Base-by-base conservation (phyloP, 2,329 filamentous ascomycete species). In the Domatiomyces globalis region DNA sequence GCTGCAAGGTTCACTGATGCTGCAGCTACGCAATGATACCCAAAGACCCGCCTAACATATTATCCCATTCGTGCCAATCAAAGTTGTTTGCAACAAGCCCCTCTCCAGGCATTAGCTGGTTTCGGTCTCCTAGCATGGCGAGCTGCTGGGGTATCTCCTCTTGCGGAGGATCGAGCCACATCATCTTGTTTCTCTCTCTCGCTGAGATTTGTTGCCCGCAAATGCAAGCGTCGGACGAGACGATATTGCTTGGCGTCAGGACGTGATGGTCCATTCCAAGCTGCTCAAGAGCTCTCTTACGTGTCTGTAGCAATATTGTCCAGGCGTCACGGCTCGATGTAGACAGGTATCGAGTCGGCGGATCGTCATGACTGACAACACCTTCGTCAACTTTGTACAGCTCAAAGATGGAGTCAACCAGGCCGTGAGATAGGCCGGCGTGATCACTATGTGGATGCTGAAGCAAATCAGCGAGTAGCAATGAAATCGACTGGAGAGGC, bases 381-480 rank as follows among this genome's bases (percentile, higher is more conserved):
- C 56, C 56, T 20, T 58, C 49, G 29, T 57, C 56, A 5, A 58
- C 54, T 12, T 56, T 53, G 39, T 58, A 58, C 4, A 58, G 51
- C 19, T 58, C 56, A 20, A 58, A 57, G 45, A 61, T 53, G 2
- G 51, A 46, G 39, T 60, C 57, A 36, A 60, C 54, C 29, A 60
- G 43, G 15, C 51, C 52, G 9, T 51, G 54, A 29, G 58, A 60
- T 1, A 55, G 44, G 20, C 47, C 22, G 5, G 58, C 58, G n/a
- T 60, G 48, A 46, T 54, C 56, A 36, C 57, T 59, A 17, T 57
- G 45, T 4, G 58, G 58, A 18, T 51, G 49, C 25, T 58, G 54
- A 8, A 60, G 51, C 1, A 61, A 51, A 47, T 61, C 58, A 15
- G 55, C 56, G 10, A 61, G 53, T 3, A 61, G 49, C 10, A 60